Percentiles rank a stretch among this genome's conserved stretches.
Evolutionary conservation across 2,329 filamentous ascomycete genomes (phyloP).

Genomic region (Ophidiomyces ophidiicola): DNA sequence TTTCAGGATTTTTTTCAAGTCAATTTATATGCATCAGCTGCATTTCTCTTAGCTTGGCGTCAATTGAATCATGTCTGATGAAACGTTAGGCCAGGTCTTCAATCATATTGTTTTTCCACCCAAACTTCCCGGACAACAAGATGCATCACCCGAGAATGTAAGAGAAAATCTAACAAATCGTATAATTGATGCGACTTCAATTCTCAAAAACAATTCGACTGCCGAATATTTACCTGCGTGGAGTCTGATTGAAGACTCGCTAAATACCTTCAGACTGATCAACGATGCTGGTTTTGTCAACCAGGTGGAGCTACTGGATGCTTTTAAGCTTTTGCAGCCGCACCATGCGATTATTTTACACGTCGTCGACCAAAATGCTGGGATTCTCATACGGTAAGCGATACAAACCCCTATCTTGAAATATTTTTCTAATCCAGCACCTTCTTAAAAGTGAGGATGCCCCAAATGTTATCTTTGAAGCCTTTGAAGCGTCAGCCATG

Average conservation of each 20-base stretch:
- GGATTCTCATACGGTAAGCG: constrained; percentile 1
- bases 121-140: constrained; percentile 5
- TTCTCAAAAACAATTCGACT: not conserved
- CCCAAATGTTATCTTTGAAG: constrained; percentile 24
- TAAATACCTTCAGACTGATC: not conserved
- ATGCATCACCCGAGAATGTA: not conserved
- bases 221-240: not conserved
- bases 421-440: not conserved
- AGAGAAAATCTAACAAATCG: not conserved
- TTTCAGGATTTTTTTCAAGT: too few species aligned
- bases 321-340: not conserved
- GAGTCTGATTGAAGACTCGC: not conserved
- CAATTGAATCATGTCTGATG: too few species aligned
- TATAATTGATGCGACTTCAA: not conserved
- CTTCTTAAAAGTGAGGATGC: constrained; percentile 26
- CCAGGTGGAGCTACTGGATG: constrained; percentile 1
- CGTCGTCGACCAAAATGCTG: constrained; percentile 4
- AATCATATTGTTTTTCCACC: constrained; percentile 5
- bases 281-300: constrained; percentile 3
- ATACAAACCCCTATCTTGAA: not conserved
- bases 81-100: constrained; percentile 1
- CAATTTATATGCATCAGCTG: too few species aligned
- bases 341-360: constrained; percentile 2
- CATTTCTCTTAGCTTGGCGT: too few species aligned
- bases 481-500: constrained; percentile 38